Base-by-base conservation (phyloP, 371 early-diverging fungal genomes). In the Mortierella sp. region DNA sequence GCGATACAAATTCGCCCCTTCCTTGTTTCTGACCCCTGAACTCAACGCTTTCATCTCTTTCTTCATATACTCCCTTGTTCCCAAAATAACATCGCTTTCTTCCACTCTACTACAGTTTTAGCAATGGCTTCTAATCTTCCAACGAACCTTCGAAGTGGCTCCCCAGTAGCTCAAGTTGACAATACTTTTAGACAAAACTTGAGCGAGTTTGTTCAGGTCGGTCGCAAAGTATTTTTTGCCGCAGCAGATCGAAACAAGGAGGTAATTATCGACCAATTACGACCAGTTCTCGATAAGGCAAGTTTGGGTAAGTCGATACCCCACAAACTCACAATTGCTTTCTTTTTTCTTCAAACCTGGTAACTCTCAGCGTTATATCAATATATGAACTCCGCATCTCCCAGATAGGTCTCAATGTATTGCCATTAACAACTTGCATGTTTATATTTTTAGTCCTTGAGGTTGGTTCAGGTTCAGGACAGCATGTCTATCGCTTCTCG, bases 161-260 rank as follows among this genome's bases (percentile, higher is more conserved):
- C 19, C n/a, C 45, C 17, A 17, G 15, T 23, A 1, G 56, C 66
- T 1, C 59, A 35, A 56, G 49, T 22, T 15, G 68, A 56, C 8
- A 6, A 28, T n/a, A 23, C 26, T 0, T 76, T 64, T 45, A 26
- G 53, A 6, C 73, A 70, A n/a, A 80, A 80, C 61, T 60, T 70
- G 64, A 80, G 80, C 53, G 80, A 80, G 53, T 80, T 59, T 68
- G 80, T 80, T 51, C 80, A 74, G 28, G 54, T 80, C 54, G 55
- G 68, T 54, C 68, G 47, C 32, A 80, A 80, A 35, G 75, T 80
- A 47, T 80, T 80, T 37, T 80, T 74, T 26, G 80, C 80, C 2
- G 75, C 80, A 4, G 75, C 75, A 0, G 75, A 80, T n/a, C 65
- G 80, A 29, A 80, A 80, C 65, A 80, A 80, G 58, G 80, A 70